Evolutionary conservation across 495 filamentous ascomycete species (phyloP), one percentile per base, ranked within the genome.

Genomic region (Penicillium coffeae): DNA sequence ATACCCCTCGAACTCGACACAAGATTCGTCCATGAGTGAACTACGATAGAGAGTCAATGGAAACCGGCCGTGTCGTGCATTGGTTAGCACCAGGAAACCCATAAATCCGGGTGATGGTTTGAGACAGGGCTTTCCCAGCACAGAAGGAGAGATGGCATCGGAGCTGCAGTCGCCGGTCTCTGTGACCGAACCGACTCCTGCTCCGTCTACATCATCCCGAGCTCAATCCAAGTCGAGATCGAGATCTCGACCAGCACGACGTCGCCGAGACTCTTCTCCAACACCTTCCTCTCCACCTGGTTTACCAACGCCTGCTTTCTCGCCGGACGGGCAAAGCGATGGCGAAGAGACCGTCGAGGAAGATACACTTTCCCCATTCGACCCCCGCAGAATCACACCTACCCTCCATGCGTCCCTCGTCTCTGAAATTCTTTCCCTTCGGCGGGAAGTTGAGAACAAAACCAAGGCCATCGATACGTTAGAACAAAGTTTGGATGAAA

Each of bases 381-480:
- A 97, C 59, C 88, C 93, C 5, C 82, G 90, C 42, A 78, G 92
- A 15, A 96, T 99, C 57, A 97, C 93, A 4, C 93, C 93, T 3
- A 96, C 90, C 1, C 76, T 97, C 15, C 94, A 96, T 69, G 93
- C 93, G 12, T 96, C 87, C 38, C 76, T 98, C 7, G 91, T 98
- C 5, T 89, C 92, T 0, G 92, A 98, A 64, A 98, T 98, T 50
- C 78, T 97, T 19, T 81, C 83, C 1, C 66, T 99, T 37, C 82
- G 90, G 3, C 77, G 93, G 37, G 94, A 97, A 48, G 78, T 96
- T 44, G 93, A 97, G 62, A 86, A 82, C 35, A 96, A 94, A 64
- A 75, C 84, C 15, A 87, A 83, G 51, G 75, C 87, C 22, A 90
- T 99, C 35, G 89, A 95, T 63, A 77, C 77, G 25, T 71, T 99